Evolutionary conservation across 2,329 filamentous ascomycete species (phyloP), one percentile per base, ranked within the genome.

Genomic region (Thyridium curvatum): DNA sequence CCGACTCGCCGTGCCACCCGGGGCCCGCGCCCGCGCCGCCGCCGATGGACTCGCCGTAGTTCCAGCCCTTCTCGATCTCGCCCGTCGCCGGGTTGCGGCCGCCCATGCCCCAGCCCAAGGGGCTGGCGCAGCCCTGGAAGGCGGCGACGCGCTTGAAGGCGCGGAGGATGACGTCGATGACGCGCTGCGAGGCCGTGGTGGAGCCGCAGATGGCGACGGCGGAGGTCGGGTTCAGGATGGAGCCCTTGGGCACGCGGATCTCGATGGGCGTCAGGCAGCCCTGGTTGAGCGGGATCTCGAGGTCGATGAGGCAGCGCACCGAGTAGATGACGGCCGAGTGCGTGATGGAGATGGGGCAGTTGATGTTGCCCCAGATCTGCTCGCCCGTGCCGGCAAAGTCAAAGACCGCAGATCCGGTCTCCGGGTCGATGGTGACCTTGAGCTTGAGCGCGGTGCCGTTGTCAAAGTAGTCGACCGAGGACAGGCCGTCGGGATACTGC

Each of bases 121-220:
- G 40, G 36, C 40, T 48, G 16, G 42, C 45, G 29, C 46, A 48
- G 8, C 44, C 44, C 4, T 46, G 46, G 38, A 35, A 41, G 12
- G 46, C 46, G 14, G 41, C 46, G 9, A 43, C 38, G 18, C 44
- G 40, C 8, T 41, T 43, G 17, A 61, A 61, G 3, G 54, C 55
- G 1, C 49, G 44, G 8, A 64, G 44, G n/a, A 62, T 55, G 0
- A 55, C 44, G 26, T 61, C 58, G 4, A 56, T 54, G 2, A 61
- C 52, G 8, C 59, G 52, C 44, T 61, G 58, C 10, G 51, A 56
- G 4, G 56, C 57, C 10, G 40, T 34, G 37, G 47, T 60, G 46
- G 1, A 87, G 82, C 51, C 61, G 2, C 54, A 60, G 21, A 50
- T 42, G 0, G 60, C 50, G 0, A 50, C 43, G 7, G 30, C 41